Conservation (phyloP, 1,139 yeast genomes). For the Debaryomyces psychrophilus region DNA sequence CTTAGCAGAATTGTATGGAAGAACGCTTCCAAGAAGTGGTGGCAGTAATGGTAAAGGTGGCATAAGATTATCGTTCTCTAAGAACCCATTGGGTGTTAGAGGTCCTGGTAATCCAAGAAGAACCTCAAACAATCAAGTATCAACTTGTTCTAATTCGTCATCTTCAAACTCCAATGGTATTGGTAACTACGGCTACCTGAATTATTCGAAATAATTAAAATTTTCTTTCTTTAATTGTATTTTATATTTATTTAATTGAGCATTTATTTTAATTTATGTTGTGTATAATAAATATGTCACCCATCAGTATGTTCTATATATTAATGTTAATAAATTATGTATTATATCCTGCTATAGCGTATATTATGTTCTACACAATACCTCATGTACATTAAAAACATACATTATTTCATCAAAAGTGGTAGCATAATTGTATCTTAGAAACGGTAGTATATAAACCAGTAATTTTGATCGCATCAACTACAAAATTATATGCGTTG, state of each 20-base stretch:
- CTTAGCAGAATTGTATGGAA: constrained; percentile 88
- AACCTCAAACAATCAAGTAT: constrained; percentile 39
- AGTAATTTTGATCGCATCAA: neutral
- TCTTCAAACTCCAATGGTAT: constrained; percentile 24
- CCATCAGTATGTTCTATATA: constrained; percentile 9
- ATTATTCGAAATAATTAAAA: constrained; percentile 12
- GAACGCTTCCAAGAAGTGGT: constrained; percentile 70
- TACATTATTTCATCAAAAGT: neutral
- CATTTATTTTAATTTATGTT: constrained; percentile 12
- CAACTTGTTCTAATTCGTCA: constrained; percentile 14
- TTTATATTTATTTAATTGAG: constrained; percentile 11
- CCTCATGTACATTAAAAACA: neutral
- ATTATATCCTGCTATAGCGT: neutral
- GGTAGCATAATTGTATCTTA: neutral
- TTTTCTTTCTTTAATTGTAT: constrained; percentile 15
- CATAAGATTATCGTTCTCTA: constrained; percentile 87
- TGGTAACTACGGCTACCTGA: constrained; percentile 39
- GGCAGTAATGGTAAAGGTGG: constrained; percentile 87
- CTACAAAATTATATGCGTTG: neutral
- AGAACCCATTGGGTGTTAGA: constrained; percentile 95
- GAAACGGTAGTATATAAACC: too few species aligned
- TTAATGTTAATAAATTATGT: constrained; percentile 6
- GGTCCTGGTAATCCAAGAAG: constrained; percentile 61
- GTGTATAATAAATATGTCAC: constrained; percentile 14
- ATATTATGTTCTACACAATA: neutral